Percentiles rank a stretch among this genome's conserved stretches.
Conservation (phyloP, 345 rosid species). For the Lepidium aucheri region DNA sequence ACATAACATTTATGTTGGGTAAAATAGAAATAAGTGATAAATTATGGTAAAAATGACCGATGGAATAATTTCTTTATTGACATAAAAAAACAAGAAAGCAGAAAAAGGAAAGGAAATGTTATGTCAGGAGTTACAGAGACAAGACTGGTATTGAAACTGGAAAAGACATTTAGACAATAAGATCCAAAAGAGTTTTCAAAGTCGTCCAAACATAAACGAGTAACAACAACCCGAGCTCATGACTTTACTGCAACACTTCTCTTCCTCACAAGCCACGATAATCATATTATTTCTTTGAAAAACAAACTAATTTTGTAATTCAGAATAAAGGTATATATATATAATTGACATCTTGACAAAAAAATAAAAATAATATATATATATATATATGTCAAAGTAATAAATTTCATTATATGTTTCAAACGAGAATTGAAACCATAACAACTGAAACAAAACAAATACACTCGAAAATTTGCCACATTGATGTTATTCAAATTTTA, state of each 20-base stretch:
- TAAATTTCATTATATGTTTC: neutral
- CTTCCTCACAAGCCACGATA: neutral
- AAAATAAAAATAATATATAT: too few relatives aligned
- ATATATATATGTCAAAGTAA: neutral
- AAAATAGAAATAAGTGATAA: neutral
- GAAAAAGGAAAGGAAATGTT: constrained; percentile 10
- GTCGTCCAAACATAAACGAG: constrained; percentile 13
- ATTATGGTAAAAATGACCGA: constrained; percentile 10
- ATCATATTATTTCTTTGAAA: neutral
- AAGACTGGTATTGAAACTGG: constrained; percentile 21
- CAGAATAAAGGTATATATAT: neutral
- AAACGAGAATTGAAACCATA: neutral
- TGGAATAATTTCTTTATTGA: neutral
- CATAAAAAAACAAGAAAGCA: constrained; percentile 11
- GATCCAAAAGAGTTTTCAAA: constrained; percentile 30
- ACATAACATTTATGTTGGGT: neutral
- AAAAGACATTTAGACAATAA: constrained; percentile 20
- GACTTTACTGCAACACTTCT: constrained; percentile 12
- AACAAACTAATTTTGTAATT: neutral
- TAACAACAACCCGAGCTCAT: constrained; percentile 1
- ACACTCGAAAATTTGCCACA: neutral
- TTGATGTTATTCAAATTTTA: neutral
- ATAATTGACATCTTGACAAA: neutral
- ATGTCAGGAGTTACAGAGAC: constrained; percentile 30
- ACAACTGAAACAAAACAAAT: neutral